Evolutionary conservation across 208 protist species (phyloP).

Genomic region (Trypanosoma grayi): DNA sequence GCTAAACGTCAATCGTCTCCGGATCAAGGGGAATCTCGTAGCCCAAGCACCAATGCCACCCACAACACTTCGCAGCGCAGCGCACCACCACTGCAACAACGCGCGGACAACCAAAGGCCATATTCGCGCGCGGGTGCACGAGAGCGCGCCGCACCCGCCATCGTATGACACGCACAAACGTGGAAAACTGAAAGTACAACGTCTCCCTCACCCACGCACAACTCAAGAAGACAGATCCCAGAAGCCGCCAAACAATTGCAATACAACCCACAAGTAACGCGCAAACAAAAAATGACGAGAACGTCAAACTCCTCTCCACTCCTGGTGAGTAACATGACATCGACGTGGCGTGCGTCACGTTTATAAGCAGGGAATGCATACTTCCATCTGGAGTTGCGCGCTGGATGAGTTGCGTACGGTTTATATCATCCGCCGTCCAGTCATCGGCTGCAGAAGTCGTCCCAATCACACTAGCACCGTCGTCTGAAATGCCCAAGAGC

Average conservation of each 20-base stretch:
- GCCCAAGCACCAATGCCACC: not conserved
- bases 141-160: not conserved
- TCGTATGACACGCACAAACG: not conserved
- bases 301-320: not conserved
- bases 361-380: not conserved
- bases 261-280: not conserved
- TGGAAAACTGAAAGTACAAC: not conserved
- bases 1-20: too few species aligned
- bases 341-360: not conserved
- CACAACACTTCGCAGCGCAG: not conserved
- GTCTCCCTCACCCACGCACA: not conserved
- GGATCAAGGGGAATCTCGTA: too few species aligned
- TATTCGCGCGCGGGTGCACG: not conserved
- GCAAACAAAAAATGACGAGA: not conserved
- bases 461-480: not conserved
- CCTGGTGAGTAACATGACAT: constrained; percentile 6
- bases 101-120: constrained; percentile 2
- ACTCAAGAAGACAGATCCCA: not conserved
- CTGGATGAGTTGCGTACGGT: not conserved
- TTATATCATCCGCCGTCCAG: constrained; percentile 4
- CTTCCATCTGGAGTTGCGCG: not conserved
- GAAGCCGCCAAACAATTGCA: not conserved
- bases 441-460: not conserved
- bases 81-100: not conserved
- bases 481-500: not conserved